These are phyloP conservation scores for Nemania sp. DNA, from an alignment of 2,329 filamentous ascomycete genomes.

Conservation along the genomic window DNA sequence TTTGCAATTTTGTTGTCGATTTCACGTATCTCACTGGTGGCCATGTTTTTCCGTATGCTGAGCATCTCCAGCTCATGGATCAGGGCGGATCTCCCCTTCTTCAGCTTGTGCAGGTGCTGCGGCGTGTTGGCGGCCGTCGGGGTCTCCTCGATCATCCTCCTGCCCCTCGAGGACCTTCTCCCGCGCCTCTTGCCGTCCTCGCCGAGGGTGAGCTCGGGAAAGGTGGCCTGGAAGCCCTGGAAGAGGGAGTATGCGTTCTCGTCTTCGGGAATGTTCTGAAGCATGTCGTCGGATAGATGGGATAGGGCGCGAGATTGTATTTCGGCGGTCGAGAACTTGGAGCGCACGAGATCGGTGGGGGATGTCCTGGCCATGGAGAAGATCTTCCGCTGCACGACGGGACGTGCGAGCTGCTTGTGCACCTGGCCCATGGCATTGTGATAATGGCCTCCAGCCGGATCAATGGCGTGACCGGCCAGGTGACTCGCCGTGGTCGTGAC, in stretches of 20 bases:
- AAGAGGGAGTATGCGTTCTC: slow-evolving; percentile 90
- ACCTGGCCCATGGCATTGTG: slow-evolving; percentile 86
- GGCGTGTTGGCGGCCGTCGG: slow-evolving; percentile 60
- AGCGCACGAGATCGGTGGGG: slow-evolving; percentile 91
- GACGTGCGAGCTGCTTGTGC: slow-evolving; percentile 84
- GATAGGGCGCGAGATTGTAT: slow-evolving; percentile 92
- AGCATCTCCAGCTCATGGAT: slow-evolving; percentile 90
- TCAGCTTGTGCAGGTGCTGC: slow-evolving; percentile 72
- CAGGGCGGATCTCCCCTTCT: slow-evolving; percentile 78
- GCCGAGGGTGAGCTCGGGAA: slow-evolving; percentile 68
- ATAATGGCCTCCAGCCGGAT: slow-evolving; percentile 69
- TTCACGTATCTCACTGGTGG: slow-evolving; percentile 91
- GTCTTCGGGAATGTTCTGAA: slow-evolving; percentile 85
- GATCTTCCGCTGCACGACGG: slow-evolving; percentile 82
- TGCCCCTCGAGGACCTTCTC: slow-evolving; percentile 72
- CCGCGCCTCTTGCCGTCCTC: slow-evolving; percentile 74
- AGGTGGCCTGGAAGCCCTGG: slow-evolving; percentile 90
- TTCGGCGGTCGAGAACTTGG: slow-evolving; percentile 85
- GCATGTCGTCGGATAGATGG: slow-evolving; percentile 86
- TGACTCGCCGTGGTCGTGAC: slow-evolving; percentile 92
- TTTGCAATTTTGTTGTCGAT: slow-evolving; percentile 98
- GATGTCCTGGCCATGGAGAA: slow-evolving; percentile 90
- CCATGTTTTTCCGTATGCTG: slow-evolving; percentile 94
- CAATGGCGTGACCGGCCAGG: slow-evolving; percentile 72
- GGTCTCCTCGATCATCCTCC: slow-evolving; percentile 74